Evolutionary conservation across 768 basidiomycete genomes (phyloP), one percentile per base, ranked within the genome.

Genomic region (Strobilomyces dryophilus): DNA sequence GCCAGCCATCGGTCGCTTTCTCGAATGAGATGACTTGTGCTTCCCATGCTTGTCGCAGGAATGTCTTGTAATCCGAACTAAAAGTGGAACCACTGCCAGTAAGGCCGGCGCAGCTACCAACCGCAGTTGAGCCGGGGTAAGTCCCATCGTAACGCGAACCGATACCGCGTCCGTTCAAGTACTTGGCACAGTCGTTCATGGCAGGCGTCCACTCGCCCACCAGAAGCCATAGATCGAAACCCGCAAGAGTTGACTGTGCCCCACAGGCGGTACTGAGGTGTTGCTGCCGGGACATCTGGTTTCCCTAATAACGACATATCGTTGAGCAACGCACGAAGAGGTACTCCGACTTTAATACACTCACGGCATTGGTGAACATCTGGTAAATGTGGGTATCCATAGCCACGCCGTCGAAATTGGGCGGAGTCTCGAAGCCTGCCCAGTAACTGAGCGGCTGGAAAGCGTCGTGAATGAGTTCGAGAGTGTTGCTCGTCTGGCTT

Each of bases 191-290:
- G 62, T 91, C 91, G 8, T 81, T 92, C 47, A 78, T 71, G 2
- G 87, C 87, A 3, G 89, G 79, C 1, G 87, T 83, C 85, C 89
- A 97, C 72, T 97, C 93, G 39, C 93, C 92, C 24, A 93, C 90
- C 41, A 93, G 75, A 15, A 82, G 77, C 92, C 90, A 92, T 26
- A 94, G 77, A 36, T 80, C 76, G 59, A 82, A 84, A 18, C 63
- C 59, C 0, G 78, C 64, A 7, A 92, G 75, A 1, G 71, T 61
- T 10, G 73, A 69, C 12, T 70, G 74, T 35, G 71, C 66, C 45
- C 58, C 57, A 61, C 90, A 92, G 5, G 84, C 87, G 3, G 75
- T 63, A 45, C 69, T 56, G 37, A 91, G 87, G 60, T 90, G 88
- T 47, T 84, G 68, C 26, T 73, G 61, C 48, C 80, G 58, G 44